Conservation (phyloP, 345 rosid genomes). For the Diplotaxis tenuifolia region DNA sequence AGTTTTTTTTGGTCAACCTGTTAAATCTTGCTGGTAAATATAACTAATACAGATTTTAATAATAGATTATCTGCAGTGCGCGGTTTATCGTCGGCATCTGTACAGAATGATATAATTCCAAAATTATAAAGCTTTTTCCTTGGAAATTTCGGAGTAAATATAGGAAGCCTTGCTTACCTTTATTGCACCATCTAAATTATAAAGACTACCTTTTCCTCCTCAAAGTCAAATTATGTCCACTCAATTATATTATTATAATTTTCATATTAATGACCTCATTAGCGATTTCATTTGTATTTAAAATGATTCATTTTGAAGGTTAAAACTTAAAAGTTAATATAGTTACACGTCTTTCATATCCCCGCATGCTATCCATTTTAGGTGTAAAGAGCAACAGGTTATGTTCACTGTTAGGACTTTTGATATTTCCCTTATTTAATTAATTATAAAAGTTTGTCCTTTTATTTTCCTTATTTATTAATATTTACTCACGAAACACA, state of each 20-base stretch:
- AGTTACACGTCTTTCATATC: slow-evolving; percentile 17
- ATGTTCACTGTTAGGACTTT: slow-evolving; percentile 37
- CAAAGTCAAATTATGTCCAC: slow-evolving; percentile 36
- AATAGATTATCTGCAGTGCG: background rate
- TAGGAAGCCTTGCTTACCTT: slow-evolving; percentile 33
- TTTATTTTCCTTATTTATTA: slow-evolving; percentile 13
- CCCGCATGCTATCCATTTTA: slow-evolving; percentile 22
- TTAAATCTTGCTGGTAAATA: background rate
- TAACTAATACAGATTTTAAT: background rate
- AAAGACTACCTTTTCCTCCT: slow-evolving; percentile 11
- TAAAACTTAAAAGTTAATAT: background rate
- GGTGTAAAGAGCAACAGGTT: slow-evolving; percentile 34
- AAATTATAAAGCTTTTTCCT: slow-evolving; percentile 14
- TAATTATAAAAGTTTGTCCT: background rate
- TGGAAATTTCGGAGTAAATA: slow-evolving; percentile 42
- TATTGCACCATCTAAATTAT: slow-evolving; percentile 34
- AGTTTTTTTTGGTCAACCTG: background rate
- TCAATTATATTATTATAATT: background rate
- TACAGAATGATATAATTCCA: slow-evolving; percentile 22
- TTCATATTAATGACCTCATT: background rate
- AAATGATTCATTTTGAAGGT: background rate
- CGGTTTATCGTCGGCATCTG: slow-evolving; percentile 16
- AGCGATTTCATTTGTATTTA: background rate
- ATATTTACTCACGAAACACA: slow-evolving; percentile 18
- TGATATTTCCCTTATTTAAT: slow-evolving; percentile 22